Base-by-base conservation (phyloP, 768 basidiomycete genomes). In the Glaciozyma martinii region DNA sequence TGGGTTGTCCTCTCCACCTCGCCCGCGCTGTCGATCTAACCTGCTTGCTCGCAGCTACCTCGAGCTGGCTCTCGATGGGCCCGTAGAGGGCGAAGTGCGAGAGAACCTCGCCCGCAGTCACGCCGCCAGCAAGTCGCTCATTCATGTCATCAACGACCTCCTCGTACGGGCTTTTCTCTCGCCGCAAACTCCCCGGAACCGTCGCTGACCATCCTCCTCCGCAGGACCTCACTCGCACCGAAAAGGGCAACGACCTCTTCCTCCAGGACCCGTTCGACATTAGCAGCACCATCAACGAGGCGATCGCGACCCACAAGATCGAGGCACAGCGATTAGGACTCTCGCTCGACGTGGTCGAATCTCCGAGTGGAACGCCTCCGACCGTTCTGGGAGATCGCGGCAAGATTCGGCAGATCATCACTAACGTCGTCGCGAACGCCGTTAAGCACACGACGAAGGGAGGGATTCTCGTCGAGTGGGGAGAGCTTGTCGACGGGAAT, bases 81-180 rank as follows among this genome's bases (percentile, higher is more conserved):
- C 83, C 7, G 77, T 90, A 64, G 86, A 89, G 67, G 70, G 73
- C 8, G 88, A 89, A 72, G 88, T 87, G 18, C 80, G 87, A 49
- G 84, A 86, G 56, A 88, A 89, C 75, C 78, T 90, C 5, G 81
- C 79, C 52, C 82, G 83, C 53, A 85, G 85, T 33, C 86, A 90
- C 75, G 80, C 83, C 49, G 88, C 89, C 0, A 88, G 87, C 1
- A 88, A 87, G 77, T 85, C 84, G 63, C 77, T 90, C 27, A 76
- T 90, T 5, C 89, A 88, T 77, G 87, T 88, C 6, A 88, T 90
- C 75, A 89, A 89, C 74, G 88, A 90, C 75, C 78, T 90, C 15
- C 78, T 90, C 72, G 83, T 84, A 60, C 19, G 78, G 69, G 18
- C 21, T 32, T 27, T 27, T 44, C 30, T 12, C 46, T 44, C 49